Evolutionary conservation across 495 filamentous ascomycete species (phyloP).

Genomic region (Saxophila tyrrhenica): DNA sequence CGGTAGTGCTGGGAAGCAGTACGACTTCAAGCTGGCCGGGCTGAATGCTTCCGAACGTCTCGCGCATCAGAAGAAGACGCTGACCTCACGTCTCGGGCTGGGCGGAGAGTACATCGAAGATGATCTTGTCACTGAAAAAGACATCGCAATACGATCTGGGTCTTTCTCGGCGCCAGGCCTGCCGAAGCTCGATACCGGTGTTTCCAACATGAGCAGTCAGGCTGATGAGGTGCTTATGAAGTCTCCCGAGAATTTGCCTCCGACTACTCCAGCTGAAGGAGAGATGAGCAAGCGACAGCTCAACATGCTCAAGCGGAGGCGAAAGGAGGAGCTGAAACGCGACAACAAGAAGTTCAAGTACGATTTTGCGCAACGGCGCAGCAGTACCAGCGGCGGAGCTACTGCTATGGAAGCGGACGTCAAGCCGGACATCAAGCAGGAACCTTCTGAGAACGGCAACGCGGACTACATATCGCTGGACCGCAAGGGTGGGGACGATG

Average conservation of each 20-base stretch:
- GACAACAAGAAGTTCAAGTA: constrained; percentile 83
- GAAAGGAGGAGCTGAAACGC: constrained; percentile 37
- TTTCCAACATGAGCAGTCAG: constrained; percentile 37
- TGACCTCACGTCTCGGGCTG: constrained; percentile 72
- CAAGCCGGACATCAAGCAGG: constrained; percentile 47
- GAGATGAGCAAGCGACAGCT: constrained; percentile 85
- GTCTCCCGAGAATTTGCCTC: constrained; percentile 38
- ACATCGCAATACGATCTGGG: constrained; percentile 34
- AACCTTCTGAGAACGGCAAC: constrained; percentile 39
- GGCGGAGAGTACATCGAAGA: constrained; percentile 77
- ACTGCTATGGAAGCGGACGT: constrained; percentile 53
- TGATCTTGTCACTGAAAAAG: constrained; percentile 57
- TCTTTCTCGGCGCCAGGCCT: constrained; percentile 27
- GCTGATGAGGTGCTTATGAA: constrained; percentile 22
- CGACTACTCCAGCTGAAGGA: constrained; percentile 50
- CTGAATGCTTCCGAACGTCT: constrained; percentile 72
- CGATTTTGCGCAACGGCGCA: constrained; percentile 62
- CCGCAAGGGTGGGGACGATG: constrained; percentile 64
- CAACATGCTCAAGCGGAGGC: constrained; percentile 84
- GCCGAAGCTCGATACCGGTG: constrained; percentile 35
- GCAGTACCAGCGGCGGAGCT: constrained; percentile 52
- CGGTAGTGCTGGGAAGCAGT: constrained; percentile 70
- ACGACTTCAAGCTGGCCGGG: constrained; percentile 66
- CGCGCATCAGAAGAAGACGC: constrained; percentile 75
- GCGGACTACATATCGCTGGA: constrained; percentile 83